phyloP scores from a whole-genome alignment of 768 basidiomycete genomes.

The Leccinum arenicola region DNA sequence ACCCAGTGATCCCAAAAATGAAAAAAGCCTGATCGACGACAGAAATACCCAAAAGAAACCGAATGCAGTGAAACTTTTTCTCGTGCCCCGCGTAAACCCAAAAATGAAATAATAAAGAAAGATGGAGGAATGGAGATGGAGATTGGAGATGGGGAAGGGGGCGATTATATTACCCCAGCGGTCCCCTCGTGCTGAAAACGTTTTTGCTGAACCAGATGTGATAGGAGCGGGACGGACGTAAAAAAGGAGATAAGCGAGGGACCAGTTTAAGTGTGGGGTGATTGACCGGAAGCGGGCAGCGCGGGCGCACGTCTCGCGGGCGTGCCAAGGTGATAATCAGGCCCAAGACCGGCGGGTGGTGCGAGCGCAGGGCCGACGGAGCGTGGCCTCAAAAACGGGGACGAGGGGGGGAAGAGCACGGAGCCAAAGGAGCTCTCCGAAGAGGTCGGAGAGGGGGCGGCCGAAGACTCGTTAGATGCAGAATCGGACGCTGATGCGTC shows the following conservation, averaged over 20 bases:
- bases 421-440: slow-evolving; percentile 18
- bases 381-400: slow-evolving; percentile 21
- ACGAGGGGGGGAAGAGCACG: slow-evolving; percentile 15
- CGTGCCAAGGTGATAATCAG: background rate
- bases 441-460: slow-evolving; percentile 20
- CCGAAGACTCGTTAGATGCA: background rate
- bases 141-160: background rate
- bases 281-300: slow-evolving; percentile 7
- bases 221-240: slow-evolving; percentile 18
- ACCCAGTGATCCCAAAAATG: slow-evolving; percentile 7
- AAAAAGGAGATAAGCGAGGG: slow-evolving; percentile 15
- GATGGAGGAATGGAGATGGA: background rate
- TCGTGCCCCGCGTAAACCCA: slow-evolving; percentile 16
- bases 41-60: slow-evolving; percentile 1
- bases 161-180: background rate
- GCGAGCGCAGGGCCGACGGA: slow-evolving; percentile 14
- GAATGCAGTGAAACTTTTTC: slow-evolving; percentile 1
- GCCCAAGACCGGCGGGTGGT: background rate
- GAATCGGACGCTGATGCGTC: slow-evolving; percentile 13
- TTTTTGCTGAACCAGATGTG: slow-evolving; percentile 4
- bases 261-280: slow-evolving; percentile 11
- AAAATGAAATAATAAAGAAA: slow-evolving; percentile 5
- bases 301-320: background rate
- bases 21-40: background rate
- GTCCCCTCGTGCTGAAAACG: slow-evolving; percentile 27